Base-by-base conservation (phyloP, 345 rosid genomes). In the Citrus cavaleriei region DNA sequence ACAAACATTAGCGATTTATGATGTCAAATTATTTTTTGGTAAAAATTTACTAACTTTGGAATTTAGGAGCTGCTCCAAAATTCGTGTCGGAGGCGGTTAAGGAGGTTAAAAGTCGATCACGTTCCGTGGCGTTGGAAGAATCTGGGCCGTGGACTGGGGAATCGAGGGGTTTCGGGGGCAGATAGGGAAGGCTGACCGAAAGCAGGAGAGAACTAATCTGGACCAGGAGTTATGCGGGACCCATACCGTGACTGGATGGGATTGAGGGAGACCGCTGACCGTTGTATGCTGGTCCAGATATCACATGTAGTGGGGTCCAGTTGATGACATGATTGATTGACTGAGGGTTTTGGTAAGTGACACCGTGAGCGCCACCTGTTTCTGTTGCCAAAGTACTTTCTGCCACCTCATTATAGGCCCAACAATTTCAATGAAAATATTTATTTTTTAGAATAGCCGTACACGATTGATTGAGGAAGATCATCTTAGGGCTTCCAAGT, bases 251-350 rank as follows among this genome's bases (percentile, higher is more conserved):
- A 70, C 22, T 64, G 73, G 78, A 68, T 28, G 75, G 51, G 28
- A 77, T 49, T 67, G 63, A 75, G 60, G 63, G 73, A 58, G 79
- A 82, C 68, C 65, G 76, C 69, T 79, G 74, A 70, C 85, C 82
- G 59, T 8, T 19, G 34, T 2, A 2, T 19, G 0, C 9, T 70
- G 40, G 40, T n/a, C 42, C 19, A 63, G 38, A 14, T 13, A 6
- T 57, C 24, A 21, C n/a, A 13, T 46, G 51, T 46, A 13, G 51
- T 46, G 51, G 51, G 25, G 32, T 19, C 38, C n/a, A 42, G 1
- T 7, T 10, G 37, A 13, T 27, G 73, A 49, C 30, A 19, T 49
- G 27, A 28, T 51, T 69, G 25, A 19, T 8, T 21, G n/a, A 8
- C 24, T 4, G 12, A 1, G 42, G 42, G 10, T 16, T 19, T 38